Evolutionary conservation across 257 asterid genomes (phyloP), one percentile per base, ranked within the genome.

Genomic region (Fraxinus pennsylvanica): DNA sequence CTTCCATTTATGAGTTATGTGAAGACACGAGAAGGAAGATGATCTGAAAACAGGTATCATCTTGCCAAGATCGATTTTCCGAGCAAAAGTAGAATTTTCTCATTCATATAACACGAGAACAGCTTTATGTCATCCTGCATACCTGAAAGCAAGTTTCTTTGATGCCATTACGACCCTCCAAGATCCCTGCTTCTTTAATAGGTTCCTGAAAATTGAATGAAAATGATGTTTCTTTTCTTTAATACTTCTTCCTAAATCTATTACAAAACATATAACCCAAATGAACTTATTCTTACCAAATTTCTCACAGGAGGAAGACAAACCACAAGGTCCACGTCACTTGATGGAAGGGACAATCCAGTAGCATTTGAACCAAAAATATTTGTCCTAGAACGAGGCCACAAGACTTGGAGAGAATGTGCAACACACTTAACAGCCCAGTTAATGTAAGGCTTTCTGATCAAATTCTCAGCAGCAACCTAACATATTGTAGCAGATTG

Each of bases 381-480:
- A 80, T 87, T 96, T 35, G 99, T 96, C 87, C 97, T 90, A 76
- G 98, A 93, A 70, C 99, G 97, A 82, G 99, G 99, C 99, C 99
- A 96, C 79, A 96, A 84, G 81, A 92, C 99, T 88, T 93, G 99
- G 63, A 96, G 96, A 79, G 99, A 96, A 69, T 98, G 96, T 74
- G 98, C 91, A 84, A 96, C 98, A 52, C 99, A 97, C 88, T 96
- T 96, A 76, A 96, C 97, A 84, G 99, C 97, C 99, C 99, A 96
- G 78, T 86, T 96, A 83, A 96, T 90, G 84, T 89, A 92, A 81
- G 97, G 98, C 84, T 96, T 96, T 87, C 96, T 84, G 63, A 82
- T 78, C 82, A 92, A 78, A 84, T 96, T 96, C 92, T 93, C 98
- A 52, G 96, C 85, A 82, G 97, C 90, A 88, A 96, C 99, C 99